Evolutionary conservation across 441 rosid species (phyloP), one percentile per base, ranked within the genome.

Genomic region (Erodium texanum): DNA sequence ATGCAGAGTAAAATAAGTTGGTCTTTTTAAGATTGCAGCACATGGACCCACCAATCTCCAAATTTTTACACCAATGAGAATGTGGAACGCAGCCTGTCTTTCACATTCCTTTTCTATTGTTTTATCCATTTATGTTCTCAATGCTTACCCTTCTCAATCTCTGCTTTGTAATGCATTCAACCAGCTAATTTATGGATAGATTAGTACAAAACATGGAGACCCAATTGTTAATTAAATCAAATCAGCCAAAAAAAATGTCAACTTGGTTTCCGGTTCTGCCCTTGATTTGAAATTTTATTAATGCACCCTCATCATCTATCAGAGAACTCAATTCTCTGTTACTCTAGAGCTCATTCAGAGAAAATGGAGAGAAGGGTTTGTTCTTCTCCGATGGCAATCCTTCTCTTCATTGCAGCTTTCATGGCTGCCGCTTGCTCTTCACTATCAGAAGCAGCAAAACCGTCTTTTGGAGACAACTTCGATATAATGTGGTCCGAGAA

Each of bases 401-500:
- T 88, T 74, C 67, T 85, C 69, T 70, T 78, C 80, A 66, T 77
- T 62, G 73, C 75, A 50, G 83, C 81, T 73, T n/a, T 87, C 45
- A 64, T 80, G 80, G 82, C 75, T 32, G 76, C 77, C 20, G 66
- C 76, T 1, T 66, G 9, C 3, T 62, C 67, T 8, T 48, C 79
- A 2, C 7, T 34, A 4, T 66, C 82, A 4, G 79, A 72, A 24
- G 79, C 86, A 41, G 85, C 85, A 45, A 78, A 77, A 67, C 80
- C 75, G 19, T 82, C 94, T 0, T 93, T 93, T 68, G 84, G 87
- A 64, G 99, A 94, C 15, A 87, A 94, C 62, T 94, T 94, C 82
- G 79, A 79, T 34, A 94, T 91, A 14, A 94, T 94, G 97, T 94
- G 93, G 92, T 88, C 96, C 7, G 96, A 94, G 62, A 79, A 88